Evolutionary conservation across 164 flowering plant species (phyloP).

Genomic region (Nymphaea thermarum): DNA sequence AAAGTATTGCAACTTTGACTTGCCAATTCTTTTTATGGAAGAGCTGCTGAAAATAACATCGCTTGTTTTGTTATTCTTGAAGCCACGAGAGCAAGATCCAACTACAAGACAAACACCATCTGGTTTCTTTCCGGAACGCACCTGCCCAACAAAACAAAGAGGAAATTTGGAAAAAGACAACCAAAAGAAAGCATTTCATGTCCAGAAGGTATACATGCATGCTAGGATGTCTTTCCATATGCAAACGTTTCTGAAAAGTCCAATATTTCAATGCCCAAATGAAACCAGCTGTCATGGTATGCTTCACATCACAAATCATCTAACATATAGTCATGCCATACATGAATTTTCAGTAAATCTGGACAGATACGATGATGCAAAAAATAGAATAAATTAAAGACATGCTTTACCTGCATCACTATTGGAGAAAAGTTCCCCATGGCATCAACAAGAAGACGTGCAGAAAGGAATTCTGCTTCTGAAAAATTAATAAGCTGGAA

Average conservation of each 20-base stretch:
- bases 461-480: slow-evolving; percentile 48
- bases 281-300: too few species aligned
- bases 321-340: not conserved
- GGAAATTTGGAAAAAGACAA: not conserved
- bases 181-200: not conserved
- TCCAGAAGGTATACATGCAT: not conserved
- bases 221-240: not conserved
- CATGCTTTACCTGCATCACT: slow-evolving; percentile 63
- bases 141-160: slow-evolving; percentile 24
- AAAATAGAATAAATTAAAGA: not conserved
- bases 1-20: slow-evolving; percentile 57
- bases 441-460: slow-evolving; percentile 80
- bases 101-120: slow-evolving; percentile 96
- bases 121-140: slow-evolving; percentile 73
- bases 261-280: too few species aligned
- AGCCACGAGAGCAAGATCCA: slow-evolving; percentile 86
- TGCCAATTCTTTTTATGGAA: slow-evolving; percentile 46
- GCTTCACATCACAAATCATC: not conserved
- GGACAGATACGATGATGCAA: not conserved
- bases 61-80: slow-evolving; percentile 55
- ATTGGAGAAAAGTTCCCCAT: slow-evolving; percentile 98
- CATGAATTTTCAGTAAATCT: not conserved
- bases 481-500: slow-evolving; percentile 48
- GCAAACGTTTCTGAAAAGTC: not conserved
- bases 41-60: slow-evolving; percentile 83